These are phyloP conservation scores for Suillus tomentosus DNA, from an alignment of 768 basidiomycete species.

Conservation along the genomic window DNA sequence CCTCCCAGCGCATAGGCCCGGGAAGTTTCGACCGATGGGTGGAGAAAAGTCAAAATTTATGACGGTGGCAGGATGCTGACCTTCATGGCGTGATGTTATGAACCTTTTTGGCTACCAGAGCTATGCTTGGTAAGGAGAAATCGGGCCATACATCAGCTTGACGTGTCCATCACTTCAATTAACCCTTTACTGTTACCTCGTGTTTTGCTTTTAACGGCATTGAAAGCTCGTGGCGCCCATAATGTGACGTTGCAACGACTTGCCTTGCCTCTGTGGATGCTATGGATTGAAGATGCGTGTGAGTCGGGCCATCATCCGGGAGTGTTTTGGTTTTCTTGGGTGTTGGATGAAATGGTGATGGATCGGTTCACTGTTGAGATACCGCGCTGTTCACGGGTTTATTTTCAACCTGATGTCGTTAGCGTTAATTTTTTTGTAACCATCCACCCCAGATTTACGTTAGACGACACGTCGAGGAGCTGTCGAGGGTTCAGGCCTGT, in stretches of 20 bases:
- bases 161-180: conserved; percentile 7
- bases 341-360: background rate
- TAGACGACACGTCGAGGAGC: background rate
- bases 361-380: background rate
- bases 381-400: background rate
- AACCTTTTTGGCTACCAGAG: background rate
- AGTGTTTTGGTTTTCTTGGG: background rate
- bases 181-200: background rate
- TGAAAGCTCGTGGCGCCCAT: background rate
- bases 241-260: conserved; percentile 3
- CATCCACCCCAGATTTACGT: conserved; percentile 8
- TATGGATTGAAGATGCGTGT: background rate
- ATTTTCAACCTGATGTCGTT: conserved; percentile 1
- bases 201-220: conserved; percentile 3
- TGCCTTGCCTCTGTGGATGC: background rate
- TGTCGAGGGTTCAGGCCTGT: conserved; percentile 6
- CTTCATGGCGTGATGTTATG: background rate
- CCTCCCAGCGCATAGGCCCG: background rate
- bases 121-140: background rate
- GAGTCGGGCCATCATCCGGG: conserved; percentile 3
- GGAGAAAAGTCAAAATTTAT: background rate
- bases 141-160: background rate
- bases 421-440: background rate
- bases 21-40: background rate
- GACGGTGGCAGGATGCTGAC: background rate